Evolutionary conservation across 2,329 filamentous ascomycete species (phyloP), one percentile per base, ranked within the genome.

Genomic region (Cadophora sp.): DNA sequence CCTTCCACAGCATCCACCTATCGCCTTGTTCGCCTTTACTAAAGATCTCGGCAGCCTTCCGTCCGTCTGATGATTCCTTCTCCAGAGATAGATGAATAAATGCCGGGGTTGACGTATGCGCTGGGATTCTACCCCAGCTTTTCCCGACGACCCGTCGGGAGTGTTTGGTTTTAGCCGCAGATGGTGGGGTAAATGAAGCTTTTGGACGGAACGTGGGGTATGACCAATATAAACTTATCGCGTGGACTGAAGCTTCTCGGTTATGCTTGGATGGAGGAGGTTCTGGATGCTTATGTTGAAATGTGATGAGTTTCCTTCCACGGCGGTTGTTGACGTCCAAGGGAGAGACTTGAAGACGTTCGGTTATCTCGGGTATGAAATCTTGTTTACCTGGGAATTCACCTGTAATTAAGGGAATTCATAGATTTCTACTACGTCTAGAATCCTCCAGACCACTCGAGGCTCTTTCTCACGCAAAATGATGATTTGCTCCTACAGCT

Each of bases 131-230:
- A 58, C 67, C 66, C 56, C 64, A 62, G 55, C 6, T 51, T 67
- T 61, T 70, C 68, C 70, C 71, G 71, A 63, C 51, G 65, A 60
- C 62, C 68, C 71, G 71, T 66, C 69, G 68, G 68, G 26, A 65
- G 59, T 64, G 5, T 50, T 37, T n/a, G 19, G 1, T 24, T 69
- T 69, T 68, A 68, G 66, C 66, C 62, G 55, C 43, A 40, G 50
- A 26, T 11, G 11, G 26, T 48, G 46, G 46, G 40, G 24, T 48
- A 62, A 48, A 62, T 40, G 31, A 59, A 59, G 56, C 56, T 59
- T 59, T 40, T 22, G 31, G 11, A 11, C 14, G 1, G 7, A n/a
- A 16, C 12, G n/a, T 26, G 22, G 34, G n/a, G 11, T 26, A 19
- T 40, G 34, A 40, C 56, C 56, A 43, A 8, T 16, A 26, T 26